Percentiles rank a stretch among this genome's conserved stretches.
phyloP scores from a whole-genome alignment of 352 stramenopile species.

The Phytophthora fragariaefolia region DNA sequence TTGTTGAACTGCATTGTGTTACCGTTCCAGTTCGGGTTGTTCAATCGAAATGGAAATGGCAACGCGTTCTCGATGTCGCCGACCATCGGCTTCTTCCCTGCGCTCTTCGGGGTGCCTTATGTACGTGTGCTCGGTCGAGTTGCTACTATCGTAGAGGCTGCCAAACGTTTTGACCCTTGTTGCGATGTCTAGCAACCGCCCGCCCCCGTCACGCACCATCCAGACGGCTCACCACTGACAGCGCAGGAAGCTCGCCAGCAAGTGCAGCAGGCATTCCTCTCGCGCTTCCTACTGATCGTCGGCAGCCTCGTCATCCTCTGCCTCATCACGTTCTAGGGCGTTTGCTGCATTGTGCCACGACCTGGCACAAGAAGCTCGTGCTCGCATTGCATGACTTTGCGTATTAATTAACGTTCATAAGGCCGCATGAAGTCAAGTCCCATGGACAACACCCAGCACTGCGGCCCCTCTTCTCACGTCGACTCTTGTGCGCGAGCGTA shows the following conservation, averaged over 20 bases:
- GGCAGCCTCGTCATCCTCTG: conserved; percentile 78
- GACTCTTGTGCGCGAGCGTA: conserved; percentile 32
- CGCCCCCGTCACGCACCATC: conserved; percentile 41
- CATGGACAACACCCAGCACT: not conserved
- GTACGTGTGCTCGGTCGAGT: conserved; percentile 33
- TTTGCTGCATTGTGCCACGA: not conserved
- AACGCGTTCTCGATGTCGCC: conserved; percentile 62
- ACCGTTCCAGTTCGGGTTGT: conserved; percentile 41
- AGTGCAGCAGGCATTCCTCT: conserved; percentile 77
- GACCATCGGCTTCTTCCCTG: conserved; percentile 86
- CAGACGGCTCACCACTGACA: conserved; percentile 55
- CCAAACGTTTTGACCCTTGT: not conserved
- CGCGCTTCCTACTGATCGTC: conserved; percentile 71
- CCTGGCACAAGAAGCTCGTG: too few species aligned
- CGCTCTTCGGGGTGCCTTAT: conserved; percentile 75
- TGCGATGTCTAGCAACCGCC: conserved; percentile 42
- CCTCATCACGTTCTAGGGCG: conserved; percentile 64
- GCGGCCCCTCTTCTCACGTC: conserved; percentile 7
- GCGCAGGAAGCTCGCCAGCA: conserved; percentile 65
- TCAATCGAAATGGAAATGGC: conserved; percentile 42
- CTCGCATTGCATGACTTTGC: not conserved
- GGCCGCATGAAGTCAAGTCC: not conserved
- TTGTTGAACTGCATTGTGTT: not conserved
- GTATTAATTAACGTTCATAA: conserved; percentile 1
- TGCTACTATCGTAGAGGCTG: not conserved